Base-by-base conservation (phyloP, 495 filamentous ascomycete species). In the Penicillium coprophilum region DNA sequence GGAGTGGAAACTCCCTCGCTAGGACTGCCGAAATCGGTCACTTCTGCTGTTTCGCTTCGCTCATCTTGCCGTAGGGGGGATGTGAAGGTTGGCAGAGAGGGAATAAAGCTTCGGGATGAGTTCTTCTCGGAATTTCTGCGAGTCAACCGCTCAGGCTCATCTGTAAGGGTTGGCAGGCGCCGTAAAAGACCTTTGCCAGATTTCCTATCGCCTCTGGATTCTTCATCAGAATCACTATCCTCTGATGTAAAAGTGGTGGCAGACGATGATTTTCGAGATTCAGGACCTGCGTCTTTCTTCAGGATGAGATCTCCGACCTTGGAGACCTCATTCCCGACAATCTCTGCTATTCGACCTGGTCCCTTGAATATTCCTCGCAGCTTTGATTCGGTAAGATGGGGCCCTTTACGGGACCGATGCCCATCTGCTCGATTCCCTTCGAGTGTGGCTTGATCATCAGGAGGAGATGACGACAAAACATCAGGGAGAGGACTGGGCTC, bases 321-420 rank as follows among this genome's bases (percentile, higher is more conserved):
- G 0, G 78, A 76, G 1, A 85, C 81, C 57, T 84, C 81, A 56
- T 77, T 81, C 9, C 76, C 80, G n/a, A 81, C 78, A 17, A 75
- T 70, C 41, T 77, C 79, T 15, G 79, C 79, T 57, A 84, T 79
- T 50, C 78, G 74, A 12, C 78, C 74, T 7, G 68, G 71, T 5
- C 77, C 77, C 66, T 85, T 85, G 56, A 85, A 73, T 15, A 85
- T 75, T 8, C 80, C 80, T 38, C 74, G 73, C 12, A 84, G 53
- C 50, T 71, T 75, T 1, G 75, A 77, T 46, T 77, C 74, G 10
- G 67, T 61, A 19, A 53, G 60, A 46, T 61, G 21, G 6, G 61
- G 57, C 0, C 62, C 66, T 46, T 72, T 77, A 8, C 65, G 66
- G 21, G 58, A 64, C 21, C 60, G 40, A 30, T 43, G 58, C 20